These are phyloP conservation scores for Leucaena leucocephala DNA, from an alignment of 306 rosid genomes.

Conservation along the genomic window DNA sequence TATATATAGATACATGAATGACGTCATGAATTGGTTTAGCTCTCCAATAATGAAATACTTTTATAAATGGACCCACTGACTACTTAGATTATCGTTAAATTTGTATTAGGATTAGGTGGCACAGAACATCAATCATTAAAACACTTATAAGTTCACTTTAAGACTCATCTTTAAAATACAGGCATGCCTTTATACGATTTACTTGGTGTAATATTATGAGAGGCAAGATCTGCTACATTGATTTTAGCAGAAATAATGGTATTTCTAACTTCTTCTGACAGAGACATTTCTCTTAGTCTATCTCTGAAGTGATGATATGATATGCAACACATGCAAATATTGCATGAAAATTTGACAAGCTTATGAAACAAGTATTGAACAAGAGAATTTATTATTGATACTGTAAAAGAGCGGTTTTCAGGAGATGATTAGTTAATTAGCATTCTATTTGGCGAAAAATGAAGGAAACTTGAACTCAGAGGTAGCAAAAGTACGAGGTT, in stretches of 20 bases:
- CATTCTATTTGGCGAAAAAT: no score
- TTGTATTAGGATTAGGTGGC: neutral
- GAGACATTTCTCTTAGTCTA: no score
- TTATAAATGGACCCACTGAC: conserved; percentile 23
- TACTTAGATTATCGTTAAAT: neutral
- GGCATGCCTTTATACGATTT: neutral
- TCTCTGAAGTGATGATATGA: no score
- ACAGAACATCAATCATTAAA: neutral
- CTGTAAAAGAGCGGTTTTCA: neutral
- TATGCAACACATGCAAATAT: no score
- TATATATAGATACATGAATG: neutral
- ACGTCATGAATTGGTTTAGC: neutral
- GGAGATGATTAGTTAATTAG: neutral
- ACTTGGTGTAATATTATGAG: no score
- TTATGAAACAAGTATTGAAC: neutral
- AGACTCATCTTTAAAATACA: neutral
- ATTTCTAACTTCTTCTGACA: no score
- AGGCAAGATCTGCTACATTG: neutral
- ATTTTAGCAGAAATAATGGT: no score
- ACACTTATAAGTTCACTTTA: neutral
- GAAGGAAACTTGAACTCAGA: neutral
- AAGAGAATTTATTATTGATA: neutral
- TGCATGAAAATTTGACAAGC: neutral
- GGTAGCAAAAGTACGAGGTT: neutral
- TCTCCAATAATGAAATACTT: neutral